A percentile compares a stretch with the other conserved stretches of the same genome.
phyloP scores from a whole-genome alignment of 2,329 filamentous ascomycete species.

The Epichloe hybrida region DNA sequence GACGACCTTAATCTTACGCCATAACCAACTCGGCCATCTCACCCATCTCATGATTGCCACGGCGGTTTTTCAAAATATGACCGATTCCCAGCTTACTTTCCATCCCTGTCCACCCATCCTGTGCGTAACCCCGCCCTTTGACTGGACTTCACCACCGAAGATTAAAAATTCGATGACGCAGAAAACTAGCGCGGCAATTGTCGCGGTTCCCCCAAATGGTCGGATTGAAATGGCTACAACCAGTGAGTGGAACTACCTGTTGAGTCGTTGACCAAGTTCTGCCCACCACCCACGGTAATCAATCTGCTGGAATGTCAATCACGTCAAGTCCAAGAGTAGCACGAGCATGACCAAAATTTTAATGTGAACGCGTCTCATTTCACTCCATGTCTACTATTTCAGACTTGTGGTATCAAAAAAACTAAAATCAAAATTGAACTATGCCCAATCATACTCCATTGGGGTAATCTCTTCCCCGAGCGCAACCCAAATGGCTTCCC shows the following conservation, averaged over 20 bases:
- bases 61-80: accelerated
- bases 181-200: too few relatives aligned
- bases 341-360: too few relatives aligned
- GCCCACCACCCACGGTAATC: too few relatives aligned
- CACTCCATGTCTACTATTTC: too few relatives aligned
- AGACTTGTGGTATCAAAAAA: slow-evolving; percentile 4
- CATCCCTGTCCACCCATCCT: not conserved
- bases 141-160: not conserved
- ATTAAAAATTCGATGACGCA: not conserved
- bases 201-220: too few relatives aligned
- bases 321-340: too few relatives aligned
- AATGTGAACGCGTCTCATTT: too few relatives aligned
- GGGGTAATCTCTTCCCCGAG: not conserved
- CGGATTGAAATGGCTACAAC: too few relatives aligned
- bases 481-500: not conserved
- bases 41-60: not conserved
- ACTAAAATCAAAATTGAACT: not conserved
- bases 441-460: not conserved
- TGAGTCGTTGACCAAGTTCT: too few relatives aligned
- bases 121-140: too few relatives aligned
- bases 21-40: slow-evolving; percentile 14
- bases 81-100: accelerated
- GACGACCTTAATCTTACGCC: slow-evolving; percentile 20
- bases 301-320: too few relatives aligned
- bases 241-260: too few relatives aligned